Evolutionary conservation across 495 filamentous ascomycete genomes (phyloP).

Genomic region (Aspergillus hancockii): DNA sequence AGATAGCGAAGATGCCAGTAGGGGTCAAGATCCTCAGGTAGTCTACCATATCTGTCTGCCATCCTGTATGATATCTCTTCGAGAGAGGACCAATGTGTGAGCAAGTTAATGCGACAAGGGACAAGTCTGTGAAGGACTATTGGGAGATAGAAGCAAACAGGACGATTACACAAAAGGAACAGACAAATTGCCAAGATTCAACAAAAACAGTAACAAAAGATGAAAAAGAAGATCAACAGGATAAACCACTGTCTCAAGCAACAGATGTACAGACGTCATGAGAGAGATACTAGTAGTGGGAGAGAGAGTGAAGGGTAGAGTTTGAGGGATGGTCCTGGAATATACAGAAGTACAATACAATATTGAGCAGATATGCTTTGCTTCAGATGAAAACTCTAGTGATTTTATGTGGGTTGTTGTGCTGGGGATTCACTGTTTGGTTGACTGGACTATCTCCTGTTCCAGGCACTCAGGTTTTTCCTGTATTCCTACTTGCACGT

Average conservation of each 20-base stretch:
- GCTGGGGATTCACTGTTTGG: neutral
- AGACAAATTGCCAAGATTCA: too few species aligned
- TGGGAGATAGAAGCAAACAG: too few species aligned
- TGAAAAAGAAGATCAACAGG: too few species aligned
- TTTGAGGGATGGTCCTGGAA: neutral
- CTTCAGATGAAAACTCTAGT: neutral
- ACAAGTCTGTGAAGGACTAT: neutral
- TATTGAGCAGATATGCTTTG: neutral
- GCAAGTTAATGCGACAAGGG: neutral
- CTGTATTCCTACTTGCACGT: neutral
- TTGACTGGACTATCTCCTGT: neutral
- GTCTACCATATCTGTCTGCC: neutral
- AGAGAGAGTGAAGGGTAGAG: neutral
- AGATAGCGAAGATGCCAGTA: slow-evolving; percentile 1
- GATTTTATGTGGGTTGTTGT: neutral
- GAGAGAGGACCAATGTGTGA: neutral
- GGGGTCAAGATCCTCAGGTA: neutral
- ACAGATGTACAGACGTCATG: neutral
- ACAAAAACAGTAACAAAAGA: too few species aligned
- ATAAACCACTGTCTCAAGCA: neutral
- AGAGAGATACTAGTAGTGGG: neutral
- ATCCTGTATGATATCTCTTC: neutral
- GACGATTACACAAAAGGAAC: too few species aligned
- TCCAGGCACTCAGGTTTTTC: neutral
- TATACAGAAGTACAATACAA: neutral